Conservation (phyloP, 345 rosid species). For the Eucalyptus marginata region DNA sequence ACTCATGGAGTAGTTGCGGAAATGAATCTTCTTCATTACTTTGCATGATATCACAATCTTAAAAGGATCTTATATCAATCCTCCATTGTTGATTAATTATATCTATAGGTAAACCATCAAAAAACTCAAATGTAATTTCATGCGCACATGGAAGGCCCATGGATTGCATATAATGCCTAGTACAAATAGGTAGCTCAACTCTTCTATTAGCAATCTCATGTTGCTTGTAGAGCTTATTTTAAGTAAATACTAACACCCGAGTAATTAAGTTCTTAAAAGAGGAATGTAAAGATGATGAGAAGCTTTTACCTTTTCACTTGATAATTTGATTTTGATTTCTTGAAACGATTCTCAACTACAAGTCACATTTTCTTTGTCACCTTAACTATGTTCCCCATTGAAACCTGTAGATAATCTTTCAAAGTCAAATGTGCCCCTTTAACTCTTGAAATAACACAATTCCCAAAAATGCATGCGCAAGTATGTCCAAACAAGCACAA, state of each 20-base stretch:
- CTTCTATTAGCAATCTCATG: background rate
- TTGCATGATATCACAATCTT: background rate
- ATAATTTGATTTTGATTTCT: background rate
- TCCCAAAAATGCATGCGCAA: background rate
- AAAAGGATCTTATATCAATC: background rate
- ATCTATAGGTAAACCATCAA: accelerated
- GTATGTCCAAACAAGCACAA: background rate
- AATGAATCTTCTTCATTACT: background rate
- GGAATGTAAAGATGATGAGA: background rate
- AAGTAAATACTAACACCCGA: accelerated
- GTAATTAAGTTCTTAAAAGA: background rate
- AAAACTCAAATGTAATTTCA: no score
- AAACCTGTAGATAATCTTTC: no score
- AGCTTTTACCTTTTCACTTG: background rate
- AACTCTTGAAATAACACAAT: background rate
- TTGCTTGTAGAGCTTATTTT: background rate
- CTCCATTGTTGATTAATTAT: background rate
- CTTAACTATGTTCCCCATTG: no score
- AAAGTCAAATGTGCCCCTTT: background rate
- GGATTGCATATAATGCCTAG: background rate
- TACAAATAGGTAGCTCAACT: background rate
- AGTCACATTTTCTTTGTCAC: background rate
- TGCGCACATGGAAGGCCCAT: background rate
- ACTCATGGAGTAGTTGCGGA: background rate
- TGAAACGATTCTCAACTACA: background rate